Evolutionary conservation across 768 basidiomycete species (phyloP), one percentile per base, ranked within the genome.

Genomic region (Tulasnella sp.): DNA sequence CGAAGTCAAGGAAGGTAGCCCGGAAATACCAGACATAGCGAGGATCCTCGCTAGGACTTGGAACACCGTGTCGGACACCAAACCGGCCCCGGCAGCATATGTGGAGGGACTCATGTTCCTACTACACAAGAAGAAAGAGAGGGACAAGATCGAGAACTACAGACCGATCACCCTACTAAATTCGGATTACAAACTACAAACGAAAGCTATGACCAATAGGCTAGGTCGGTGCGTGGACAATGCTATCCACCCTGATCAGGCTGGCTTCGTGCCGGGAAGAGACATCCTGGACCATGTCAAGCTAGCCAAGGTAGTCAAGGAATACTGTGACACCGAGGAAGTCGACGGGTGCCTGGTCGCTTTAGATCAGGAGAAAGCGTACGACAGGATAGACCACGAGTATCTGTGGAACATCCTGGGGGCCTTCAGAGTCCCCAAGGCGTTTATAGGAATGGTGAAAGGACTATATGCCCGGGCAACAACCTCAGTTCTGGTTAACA

Each of bases 241-340:
- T 78, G 14, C 36, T 79, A 16, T n/a, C n/a, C 77, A 79, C 42
- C 31, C 27, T 14, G 73, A 78, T 38, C 76, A 77, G 52, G 79
- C 79, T 12, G 52, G 79, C 27, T 78, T 79, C n/a, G 46, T 77
- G 3, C 79, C 79, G 12, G 75, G 76, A 10, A 74, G 76, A 73
- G 76, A 77, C 56, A 77, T 77, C 6, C 76, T 77, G 8, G 79
- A 79, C 77, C 77, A 78, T 18, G 71, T 79, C 10, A 48, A 79
- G 31, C 75, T 79, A 3, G 52, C 42, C 1, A 80, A 79, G 4
- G 14, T 14, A 80, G 71, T 79, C 2, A 52, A 7, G 16, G 79
- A 79, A 14, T 52, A 7, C 27, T 79, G 79, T 46, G 77, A 79
- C 4, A 27, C 31, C 2, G 48, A 36, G 24, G 77, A 78, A 16